These are phyloP conservation scores for Corylus avellana DNA, from an alignment of 306 rosid species.

Conservation along the genomic window DNA sequence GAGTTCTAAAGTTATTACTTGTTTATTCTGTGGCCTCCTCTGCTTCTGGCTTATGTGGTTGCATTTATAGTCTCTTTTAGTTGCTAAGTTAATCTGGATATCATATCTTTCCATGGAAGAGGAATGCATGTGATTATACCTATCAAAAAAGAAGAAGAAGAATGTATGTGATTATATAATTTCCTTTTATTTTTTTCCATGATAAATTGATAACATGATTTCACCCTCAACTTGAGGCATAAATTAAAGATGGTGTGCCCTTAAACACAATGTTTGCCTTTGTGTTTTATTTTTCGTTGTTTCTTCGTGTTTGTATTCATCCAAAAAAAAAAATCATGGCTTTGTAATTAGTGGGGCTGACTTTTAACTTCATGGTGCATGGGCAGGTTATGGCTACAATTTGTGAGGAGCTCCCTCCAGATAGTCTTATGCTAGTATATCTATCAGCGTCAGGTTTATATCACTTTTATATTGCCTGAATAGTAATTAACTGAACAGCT, in stretches of 20 bases:
- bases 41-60: slow-evolving; percentile 9
- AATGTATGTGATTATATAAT: background rate
- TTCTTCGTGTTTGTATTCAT: background rate
- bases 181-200: background rate
- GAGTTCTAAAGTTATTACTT: slow-evolving; percentile 40
- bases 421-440: slow-evolving; percentile 78
- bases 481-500: slow-evolving; percentile 22
- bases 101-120: slow-evolving; percentile 9
- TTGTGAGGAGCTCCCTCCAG: slow-evolving; percentile 92
- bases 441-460: slow-evolving; percentile 87
- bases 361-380: slow-evolving; percentile 29
- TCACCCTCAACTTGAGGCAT: slow-evolving; percentile 7
- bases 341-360: slow-evolving; percentile 28
- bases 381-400: slow-evolving; percentile 90
- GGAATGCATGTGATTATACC: background rate
- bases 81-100: slow-evolving; percentile 7
- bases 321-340: too few relatives aligned
- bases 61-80: slow-evolving; percentile 8
- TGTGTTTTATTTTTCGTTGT: too few relatives aligned
- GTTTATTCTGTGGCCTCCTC: background rate
- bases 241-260: background rate
- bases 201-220: slow-evolving; percentile 5
- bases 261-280: background rate
- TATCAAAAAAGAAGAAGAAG: background rate
- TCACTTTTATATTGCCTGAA: slow-evolving; percentile 27